A percentile compares a stretch with the other conserved stretches of the same genome.
Evolutionary conservation across 2,329 filamentous ascomycete species (phyloP).

Genomic region (Raffaelea arxii): DNA sequence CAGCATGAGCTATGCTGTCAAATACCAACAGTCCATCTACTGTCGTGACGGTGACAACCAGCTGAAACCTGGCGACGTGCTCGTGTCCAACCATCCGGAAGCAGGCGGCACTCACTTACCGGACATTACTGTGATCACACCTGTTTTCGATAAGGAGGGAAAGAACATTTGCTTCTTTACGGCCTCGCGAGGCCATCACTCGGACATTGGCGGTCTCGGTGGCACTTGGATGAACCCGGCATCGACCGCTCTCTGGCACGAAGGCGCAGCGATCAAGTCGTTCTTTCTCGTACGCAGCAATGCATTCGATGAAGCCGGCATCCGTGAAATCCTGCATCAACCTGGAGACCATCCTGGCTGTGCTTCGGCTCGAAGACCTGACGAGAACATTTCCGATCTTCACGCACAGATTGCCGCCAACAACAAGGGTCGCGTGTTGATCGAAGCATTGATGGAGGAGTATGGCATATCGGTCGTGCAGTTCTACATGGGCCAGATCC

Average conservation of each 20-base stretch:
- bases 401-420: conserved; percentile 83
- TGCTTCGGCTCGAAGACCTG: conserved; percentile 65
- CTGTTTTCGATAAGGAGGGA: conserved; percentile 55
- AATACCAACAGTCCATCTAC: conserved; percentile 63
- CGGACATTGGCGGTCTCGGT: conserved; percentile 74
- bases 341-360: conserved; percentile 64
- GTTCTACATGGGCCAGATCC: conserved; percentile 75
- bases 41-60: conserved; percentile 71
- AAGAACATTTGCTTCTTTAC: conserved; percentile 74
- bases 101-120: conserved; percentile 76
- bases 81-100: conserved; percentile 76
- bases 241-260: conserved; percentile 53
- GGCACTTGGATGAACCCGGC: conserved; percentile 75
- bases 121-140: conserved; percentile 72
- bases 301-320: conserved; percentile 66
- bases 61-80: conserved; percentile 67
- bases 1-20: conserved; percentile 73
- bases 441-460: conserved; percentile 64
- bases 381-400: conserved; percentile 76
- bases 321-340: conserved; percentile 57
- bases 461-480: conserved; percentile 68
- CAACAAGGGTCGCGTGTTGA: conserved; percentile 71
- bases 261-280: conserved; percentile 54
- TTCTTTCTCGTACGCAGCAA: conserved; percentile 67
- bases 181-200: conserved; percentile 70